Evolutionary conservation across 306 rosid genomes (phyloP), one percentile per base, ranked within the genome.

Genomic region (Fragaria vesca): DNA sequence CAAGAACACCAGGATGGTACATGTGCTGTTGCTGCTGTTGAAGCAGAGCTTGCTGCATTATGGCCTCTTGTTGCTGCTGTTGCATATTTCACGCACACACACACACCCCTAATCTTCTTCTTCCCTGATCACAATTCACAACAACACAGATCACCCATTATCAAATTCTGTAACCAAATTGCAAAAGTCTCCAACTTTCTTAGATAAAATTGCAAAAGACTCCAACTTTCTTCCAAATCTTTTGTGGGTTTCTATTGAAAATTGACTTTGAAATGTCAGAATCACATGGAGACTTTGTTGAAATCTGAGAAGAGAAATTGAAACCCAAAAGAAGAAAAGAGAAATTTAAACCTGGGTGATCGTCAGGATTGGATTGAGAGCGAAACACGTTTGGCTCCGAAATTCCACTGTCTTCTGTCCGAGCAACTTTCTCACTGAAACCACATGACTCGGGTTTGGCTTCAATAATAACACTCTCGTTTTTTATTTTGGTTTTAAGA

Each of bases 1-100:
- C 96, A 42, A 91, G 81, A 83, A 89, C 84, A 47, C 93, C 93
- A 34, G 96, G 96, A 68, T 91, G 96, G 46, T 91, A 91, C 89
- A 91, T 85, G 75, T 84, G 91, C 62, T 87, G 93, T 30, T 91
- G 96, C 63, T 87, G 93, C 32, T 90, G 96, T 63, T 91, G 96
- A 63, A 91, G 91, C 82, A 91, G 83, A 6, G 91, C 93, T 87
- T 89, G 93, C 75, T 87, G 93, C 91, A 88, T 88, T 73, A 91
- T 87, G 55, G 90, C 91, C 74, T 82, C 77, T 52, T 82, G 70
- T 79, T 89, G 89, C 70, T 88, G 94, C 66, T 90, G 96, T 83
- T 88, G 88, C 96, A 88, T 88, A 74, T 86, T 86, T 82, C 79
- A 61, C n/a, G 5, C 55, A 9, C 55, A 50, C 50, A 45, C 61